Base-by-base conservation (phyloP, 2,329 filamentous ascomycete species). In the Elsinoe fawcettii region DNA sequence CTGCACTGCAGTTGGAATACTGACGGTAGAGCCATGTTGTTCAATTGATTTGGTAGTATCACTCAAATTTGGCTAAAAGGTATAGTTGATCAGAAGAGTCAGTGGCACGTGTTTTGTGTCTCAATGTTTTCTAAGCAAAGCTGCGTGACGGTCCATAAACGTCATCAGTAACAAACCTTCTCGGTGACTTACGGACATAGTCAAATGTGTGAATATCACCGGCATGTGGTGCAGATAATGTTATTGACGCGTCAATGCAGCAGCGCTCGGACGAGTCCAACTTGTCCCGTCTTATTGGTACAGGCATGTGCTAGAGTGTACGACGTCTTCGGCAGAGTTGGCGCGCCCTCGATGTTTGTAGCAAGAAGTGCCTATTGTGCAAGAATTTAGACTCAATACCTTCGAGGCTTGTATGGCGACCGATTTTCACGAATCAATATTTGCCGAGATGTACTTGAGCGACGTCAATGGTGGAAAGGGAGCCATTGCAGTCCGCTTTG, bases 1-100 rank as follows among this genome's bases (percentile, higher is more conserved):
- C 72, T 70, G 63, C 78, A 82, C 63, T 75, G 75, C 22, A 83
- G 66, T 63, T 80, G 78, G 58, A 82, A 72, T 9, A 81, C 73
- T 57, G 75, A 74, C 39, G 77, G 71, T 34, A 66, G 61, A 34
- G 74, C 69, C 77, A 80, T 80, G 34, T 43, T 63, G 55, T 43
- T 18, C 25, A 18, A 25, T 34, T 34, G 5, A 36, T 56, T 25
- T 23, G 43, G 5, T 54, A 11, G 22, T 37, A 8, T 37, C 12
- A 11, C 11, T 23, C 20, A 27, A 8, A 27, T 37, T 49, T 27
- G 16, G 20, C 9, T 5, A 51, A 14, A 41, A 23, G 49, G 43
- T 9, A 34, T 9, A 60, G 22, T 37, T 4, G 11, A 47, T n/a
- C 11, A 3, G 4, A 44, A 16, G 22, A 18, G 22, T 20, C 14